Conservation (phyloP, 2,329 filamentous ascomycete genomes). For the Penicillium sp. region DNA sequence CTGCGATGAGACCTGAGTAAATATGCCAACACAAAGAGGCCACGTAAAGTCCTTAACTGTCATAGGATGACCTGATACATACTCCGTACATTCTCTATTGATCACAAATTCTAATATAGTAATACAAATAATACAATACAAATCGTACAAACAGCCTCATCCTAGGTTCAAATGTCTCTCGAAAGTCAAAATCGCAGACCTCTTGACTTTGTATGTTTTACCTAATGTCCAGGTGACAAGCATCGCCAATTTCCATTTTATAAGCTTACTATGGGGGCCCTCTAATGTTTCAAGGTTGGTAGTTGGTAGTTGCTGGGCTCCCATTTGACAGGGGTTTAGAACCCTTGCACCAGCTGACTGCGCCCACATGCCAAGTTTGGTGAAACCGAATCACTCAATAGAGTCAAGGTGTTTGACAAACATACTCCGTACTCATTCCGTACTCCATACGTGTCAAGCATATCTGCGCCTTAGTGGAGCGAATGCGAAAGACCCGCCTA, state of each 20-base stretch:
- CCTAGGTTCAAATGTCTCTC: neutral
- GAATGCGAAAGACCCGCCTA: neutral
- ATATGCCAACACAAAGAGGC: neutral
- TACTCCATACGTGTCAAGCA: neutral
- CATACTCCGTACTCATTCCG: neutral
- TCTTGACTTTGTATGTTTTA: neutral
- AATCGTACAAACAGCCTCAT: neutral
- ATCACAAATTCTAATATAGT: neutral
- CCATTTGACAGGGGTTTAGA: neutral
- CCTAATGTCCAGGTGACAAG: neutral
- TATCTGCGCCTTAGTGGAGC: neutral
- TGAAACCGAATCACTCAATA: neutral
- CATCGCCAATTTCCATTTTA: neutral
- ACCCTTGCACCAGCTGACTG: conserved; percentile 7
- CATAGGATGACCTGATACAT: neutral
- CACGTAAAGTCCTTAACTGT: neutral
- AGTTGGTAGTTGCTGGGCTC: neutral
- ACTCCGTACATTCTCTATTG: neutral
- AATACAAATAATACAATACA: neutral
- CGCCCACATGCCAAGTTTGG: neutral
- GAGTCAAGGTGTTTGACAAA: neutral
- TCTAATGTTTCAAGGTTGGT: neutral
- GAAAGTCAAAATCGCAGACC: neutral
- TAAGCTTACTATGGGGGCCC: neutral
- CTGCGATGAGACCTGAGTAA: neutral